These are phyloP conservation scores for Monosporascus sp. DNA, from an alignment of 2,329 filamentous ascomycete species.

Conservation along the genomic window DNA sequence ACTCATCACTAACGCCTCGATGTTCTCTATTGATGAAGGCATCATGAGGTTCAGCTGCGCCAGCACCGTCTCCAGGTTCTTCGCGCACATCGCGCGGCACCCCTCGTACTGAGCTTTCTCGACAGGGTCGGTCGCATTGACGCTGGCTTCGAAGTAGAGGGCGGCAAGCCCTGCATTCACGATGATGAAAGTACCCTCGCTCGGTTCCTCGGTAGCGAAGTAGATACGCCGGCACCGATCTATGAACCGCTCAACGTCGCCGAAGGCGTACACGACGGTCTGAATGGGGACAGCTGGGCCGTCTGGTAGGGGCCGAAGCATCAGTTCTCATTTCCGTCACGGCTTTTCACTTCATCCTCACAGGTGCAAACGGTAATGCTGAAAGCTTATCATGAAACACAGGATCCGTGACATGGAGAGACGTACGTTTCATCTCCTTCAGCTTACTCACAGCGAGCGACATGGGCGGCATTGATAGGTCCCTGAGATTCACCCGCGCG, in stretches of 20 bases:
- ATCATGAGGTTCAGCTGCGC: constrained; percentile 40
- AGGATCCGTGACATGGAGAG: background rate
- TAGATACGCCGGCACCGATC: constrained; percentile 45
- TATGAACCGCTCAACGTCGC: constrained; percentile 44
- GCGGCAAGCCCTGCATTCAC: constrained; percentile 27
- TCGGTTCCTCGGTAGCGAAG: constrained; percentile 47
- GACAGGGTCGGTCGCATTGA: constrained; percentile 14
- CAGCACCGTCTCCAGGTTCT: constrained; percentile 27
- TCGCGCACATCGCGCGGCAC: constrained; percentile 23
- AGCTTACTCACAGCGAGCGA: constrained; percentile 44
- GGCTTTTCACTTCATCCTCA: background rate
- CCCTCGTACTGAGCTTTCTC: constrained; percentile 21
- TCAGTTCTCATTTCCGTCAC: background rate
- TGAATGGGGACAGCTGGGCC: constrained; percentile 43
- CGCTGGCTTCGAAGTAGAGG: constrained; percentile 27
- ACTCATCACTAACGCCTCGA: constrained; percentile 43
- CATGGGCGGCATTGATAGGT: constrained; percentile 52
- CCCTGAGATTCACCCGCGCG: constrained; percentile 41
- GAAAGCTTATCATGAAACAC: background rate
- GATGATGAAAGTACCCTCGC: constrained; percentile 43
- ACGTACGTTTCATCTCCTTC: constrained; percentile 42
- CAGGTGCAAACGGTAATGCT: background rate
- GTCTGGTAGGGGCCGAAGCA: constrained; percentile 23
- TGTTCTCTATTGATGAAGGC: constrained; percentile 41
- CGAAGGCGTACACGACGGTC: constrained; percentile 44